Evolutionary conservation across 75 land plant species (phyloP).

Genomic region (Cryptomeria japonica): DNA sequence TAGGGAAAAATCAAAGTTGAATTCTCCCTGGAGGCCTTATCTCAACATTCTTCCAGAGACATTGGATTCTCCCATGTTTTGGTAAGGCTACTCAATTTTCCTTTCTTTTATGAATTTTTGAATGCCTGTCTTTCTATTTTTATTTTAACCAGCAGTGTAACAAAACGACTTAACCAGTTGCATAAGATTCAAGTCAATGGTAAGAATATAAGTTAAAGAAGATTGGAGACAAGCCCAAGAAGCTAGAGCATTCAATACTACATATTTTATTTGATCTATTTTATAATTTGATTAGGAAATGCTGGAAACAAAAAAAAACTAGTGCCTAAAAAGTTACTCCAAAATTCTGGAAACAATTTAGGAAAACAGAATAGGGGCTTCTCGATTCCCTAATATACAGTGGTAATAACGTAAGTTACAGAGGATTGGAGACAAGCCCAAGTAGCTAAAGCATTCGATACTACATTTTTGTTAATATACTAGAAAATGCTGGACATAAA

Average conservation of each 20-base stretch:
- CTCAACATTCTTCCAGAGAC: constrained; percentile 57
- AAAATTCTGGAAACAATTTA: not conserved
- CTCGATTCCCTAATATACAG: no score
- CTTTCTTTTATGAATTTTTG: not conserved
- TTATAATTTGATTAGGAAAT: not conserved
- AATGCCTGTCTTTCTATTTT: not conserved
- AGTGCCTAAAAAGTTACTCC: not conserved
- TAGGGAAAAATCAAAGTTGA: constrained; percentile 45
- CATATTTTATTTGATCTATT: not conserved
- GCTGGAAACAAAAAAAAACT: not conserved
- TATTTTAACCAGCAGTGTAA: not conserved
- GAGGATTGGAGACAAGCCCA: not conserved
- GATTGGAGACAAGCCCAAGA: not conserved
- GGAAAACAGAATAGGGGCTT: not conserved
- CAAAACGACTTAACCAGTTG: not conserved
- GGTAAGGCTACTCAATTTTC: constrained; percentile 36
- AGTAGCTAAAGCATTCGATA: not conserved
- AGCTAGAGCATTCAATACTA: not conserved
- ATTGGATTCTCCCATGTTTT: constrained; percentile 82
- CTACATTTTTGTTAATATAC: not conserved
- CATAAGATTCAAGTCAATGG: not conserved
- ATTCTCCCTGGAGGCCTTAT: constrained; percentile 67
- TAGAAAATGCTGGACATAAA: not conserved
- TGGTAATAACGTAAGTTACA: no score
- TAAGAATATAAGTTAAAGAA: not conserved